A percentile compares a stretch with the other conserved stretches of the same genome.
phyloP scores from a whole-genome alignment of 768 basidiomycete species.

The Auricularia sp. region DNA sequence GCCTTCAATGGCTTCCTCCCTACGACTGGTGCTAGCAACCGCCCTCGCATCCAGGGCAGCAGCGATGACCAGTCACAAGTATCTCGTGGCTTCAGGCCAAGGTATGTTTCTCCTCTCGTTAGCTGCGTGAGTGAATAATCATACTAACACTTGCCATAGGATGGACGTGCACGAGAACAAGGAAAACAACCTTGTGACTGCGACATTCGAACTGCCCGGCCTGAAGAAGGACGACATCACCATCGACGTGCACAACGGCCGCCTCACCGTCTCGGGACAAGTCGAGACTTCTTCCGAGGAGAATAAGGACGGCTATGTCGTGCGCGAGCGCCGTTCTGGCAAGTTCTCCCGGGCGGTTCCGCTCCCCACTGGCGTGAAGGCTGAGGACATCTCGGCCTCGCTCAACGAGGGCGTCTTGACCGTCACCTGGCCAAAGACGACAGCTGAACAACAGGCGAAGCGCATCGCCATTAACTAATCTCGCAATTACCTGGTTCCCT shows the following conservation, averaged over 20 bases:
- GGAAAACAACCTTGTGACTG: slow-evolving; percentile 33
- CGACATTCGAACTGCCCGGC: slow-evolving; percentile 48
- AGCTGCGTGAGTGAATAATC: too few species aligned
- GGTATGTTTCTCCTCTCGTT: neutral
- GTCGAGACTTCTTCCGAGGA: too few species aligned
- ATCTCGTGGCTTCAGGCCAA: neutral
- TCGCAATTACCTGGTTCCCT: neutral
- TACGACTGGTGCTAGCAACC: neutral
- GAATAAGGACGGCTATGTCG: slow-evolving; percentile 25
- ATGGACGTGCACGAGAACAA: slow-evolving; percentile 40
- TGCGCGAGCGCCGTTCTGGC: slow-evolving; percentile 40
- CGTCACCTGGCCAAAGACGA: slow-evolving; percentile 43
- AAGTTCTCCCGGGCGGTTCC: slow-evolving; percentile 39
- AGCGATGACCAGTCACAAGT: neutral
- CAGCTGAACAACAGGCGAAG: slow-evolving; percentile 15
- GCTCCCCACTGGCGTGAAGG: slow-evolving; percentile 39
- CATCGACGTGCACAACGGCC: slow-evolving; percentile 33
- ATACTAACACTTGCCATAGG: neutral
- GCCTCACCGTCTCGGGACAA: slow-evolving; percentile 16
- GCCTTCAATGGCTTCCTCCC: neutral
- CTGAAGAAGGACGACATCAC: slow-evolving; percentile 30
- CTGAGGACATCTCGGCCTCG: slow-evolving; percentile 29
- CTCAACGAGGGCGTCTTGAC: slow-evolving; percentile 44
- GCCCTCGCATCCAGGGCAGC: neutral
- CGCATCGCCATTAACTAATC: neutral